Percentiles rank a stretch among this genome's conserved stretches.
Conservation (phyloP, 495 filamentous ascomycete genomes). For the Aspergillus steynii region DNA sequence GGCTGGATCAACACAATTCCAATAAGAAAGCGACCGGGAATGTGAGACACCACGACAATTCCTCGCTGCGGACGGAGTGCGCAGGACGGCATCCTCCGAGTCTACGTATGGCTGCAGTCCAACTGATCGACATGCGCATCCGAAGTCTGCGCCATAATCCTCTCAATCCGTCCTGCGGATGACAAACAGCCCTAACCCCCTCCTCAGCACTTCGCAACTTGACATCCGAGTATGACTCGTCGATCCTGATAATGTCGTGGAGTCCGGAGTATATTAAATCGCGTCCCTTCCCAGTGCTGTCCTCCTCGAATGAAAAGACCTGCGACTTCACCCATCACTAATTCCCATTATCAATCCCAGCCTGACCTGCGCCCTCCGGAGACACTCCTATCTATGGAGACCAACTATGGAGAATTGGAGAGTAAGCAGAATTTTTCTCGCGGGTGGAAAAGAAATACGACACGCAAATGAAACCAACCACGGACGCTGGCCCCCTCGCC, state of each 20-base stretch:
- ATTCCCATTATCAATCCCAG: neutral
- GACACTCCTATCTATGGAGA: neutral
- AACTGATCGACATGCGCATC: too few relatives aligned
- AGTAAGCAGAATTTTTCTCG: neutral
- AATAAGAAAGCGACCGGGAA: too few relatives aligned
- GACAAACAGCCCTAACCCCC: too few relatives aligned
- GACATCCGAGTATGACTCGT: neutral
- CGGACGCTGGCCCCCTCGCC: neutral
- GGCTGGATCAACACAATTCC: too few relatives aligned
- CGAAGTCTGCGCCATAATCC: too few relatives aligned
- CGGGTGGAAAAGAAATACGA: neutral
- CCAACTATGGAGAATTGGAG: too few relatives aligned
- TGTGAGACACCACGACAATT: too few relatives aligned
- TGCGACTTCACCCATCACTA: neutral
- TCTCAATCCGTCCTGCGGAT: too few relatives aligned
- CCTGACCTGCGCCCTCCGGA: neutral
- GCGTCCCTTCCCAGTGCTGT: neutral
- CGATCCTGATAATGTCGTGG: neutral
- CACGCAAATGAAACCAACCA: neutral
- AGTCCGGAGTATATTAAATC: neutral
- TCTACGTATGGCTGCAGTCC: too few relatives aligned
- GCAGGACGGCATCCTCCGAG: too few relatives aligned
- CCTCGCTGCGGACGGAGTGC: too few relatives aligned
- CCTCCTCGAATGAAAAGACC: neutral
- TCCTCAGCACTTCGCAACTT: neutral